These are phyloP conservation scores for Ustilago vetiveriae DNA, from an alignment of 1,284 basidiomycete genomes.

Conservation along the genomic window DNA sequence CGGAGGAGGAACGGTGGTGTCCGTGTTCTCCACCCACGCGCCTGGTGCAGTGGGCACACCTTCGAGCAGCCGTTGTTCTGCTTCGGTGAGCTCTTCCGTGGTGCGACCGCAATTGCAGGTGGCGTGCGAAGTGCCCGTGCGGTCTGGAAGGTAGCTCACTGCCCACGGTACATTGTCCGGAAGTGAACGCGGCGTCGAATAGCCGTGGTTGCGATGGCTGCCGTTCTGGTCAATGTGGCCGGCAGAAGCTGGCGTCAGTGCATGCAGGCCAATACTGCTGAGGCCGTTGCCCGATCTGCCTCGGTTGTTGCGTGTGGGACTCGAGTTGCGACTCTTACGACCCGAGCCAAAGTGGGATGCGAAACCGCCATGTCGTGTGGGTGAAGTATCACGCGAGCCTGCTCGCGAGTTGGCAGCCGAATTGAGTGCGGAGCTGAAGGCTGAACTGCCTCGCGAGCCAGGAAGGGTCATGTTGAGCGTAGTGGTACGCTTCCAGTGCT, in stretches of 20 bases:
- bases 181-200: conserved; percentile 52
- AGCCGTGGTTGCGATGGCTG: conserved; percentile 36
- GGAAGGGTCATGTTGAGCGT: conserved; percentile 50
- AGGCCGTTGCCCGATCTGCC: conserved; percentile 32
- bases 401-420: conserved; percentile 44
- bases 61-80: conserved; percentile 59
- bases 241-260: conserved; percentile 42
- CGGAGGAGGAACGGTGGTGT: conserved; percentile 44
- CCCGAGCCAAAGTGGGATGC: conserved; percentile 39
- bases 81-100: conserved; percentile 58
- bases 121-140: conserved; percentile 57
- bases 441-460: conserved; percentile 46
- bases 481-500: conserved; percentile 57
- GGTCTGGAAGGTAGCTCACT: conserved; percentile 54
- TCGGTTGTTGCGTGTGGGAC: conserved; percentile 37
- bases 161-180: conserved; percentile 63
- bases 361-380: conserved; percentile 55
- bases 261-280: conserved; percentile 45
- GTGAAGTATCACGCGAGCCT: conserved; percentile 49
- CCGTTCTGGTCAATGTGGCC: conserved; percentile 49
- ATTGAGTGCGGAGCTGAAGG: conserved; percentile 20
- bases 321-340: conserved; percentile 48
- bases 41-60: conserved; percentile 64
- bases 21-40: conserved; percentile 51
- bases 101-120: conserved; percentile 63